Base-by-base conservation (phyloP, 2,329 filamentous ascomycete species). In the Sodiomyces alkalinus region DNA sequence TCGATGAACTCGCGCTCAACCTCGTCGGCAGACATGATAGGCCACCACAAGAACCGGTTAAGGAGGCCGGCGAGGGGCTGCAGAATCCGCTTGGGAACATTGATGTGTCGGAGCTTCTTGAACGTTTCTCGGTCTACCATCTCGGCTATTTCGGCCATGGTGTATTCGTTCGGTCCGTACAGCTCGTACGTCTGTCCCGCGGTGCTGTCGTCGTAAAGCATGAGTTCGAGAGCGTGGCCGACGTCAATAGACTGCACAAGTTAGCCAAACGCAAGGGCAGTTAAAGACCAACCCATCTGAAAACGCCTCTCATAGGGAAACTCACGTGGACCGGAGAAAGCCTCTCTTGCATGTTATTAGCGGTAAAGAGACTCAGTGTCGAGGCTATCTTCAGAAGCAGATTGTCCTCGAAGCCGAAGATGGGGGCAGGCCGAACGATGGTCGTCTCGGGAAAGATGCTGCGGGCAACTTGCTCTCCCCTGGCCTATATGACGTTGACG, bases 361-460 rank as follows among this genome's bases (percentile, higher is more conserved):
- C 70, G 15, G 85, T 94, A 47, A 96, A 69, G 33, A 93, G 49
- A 52, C 92, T 92, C 34, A 74, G 73, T 8, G 76, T 65, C 40
- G 74, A 69, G 22, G 87, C 90, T 29, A 96, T 73, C 49, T 74
- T 81, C 53, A 92, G 74, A 20, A 98, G 73, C 24, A 98, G 70
- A 45, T 78, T 78, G 56, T 98, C 90, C 56, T 98, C 90, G 47
- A 85, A 92, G 19, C 90, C 90, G 49, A 92, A 98, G 54, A 93
- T 70, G 29, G 86, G 90, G 9, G 87, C 81, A 24, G 90, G 90
- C 38, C 90, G 75, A 39, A 98, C 90, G 42, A 98, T 85, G 25
- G 90, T 98, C 12, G 90, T 92, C 59, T 98, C 90, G 16, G 90
- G 90, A 62, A 85, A 98, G 49, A 96, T 86, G 44, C 68, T 73